Evolutionary conservation across 2,329 filamentous ascomycete genomes (phyloP), one percentile per base, ranked within the genome.

Genomic region (Nannizziopsis barbatae): DNA sequence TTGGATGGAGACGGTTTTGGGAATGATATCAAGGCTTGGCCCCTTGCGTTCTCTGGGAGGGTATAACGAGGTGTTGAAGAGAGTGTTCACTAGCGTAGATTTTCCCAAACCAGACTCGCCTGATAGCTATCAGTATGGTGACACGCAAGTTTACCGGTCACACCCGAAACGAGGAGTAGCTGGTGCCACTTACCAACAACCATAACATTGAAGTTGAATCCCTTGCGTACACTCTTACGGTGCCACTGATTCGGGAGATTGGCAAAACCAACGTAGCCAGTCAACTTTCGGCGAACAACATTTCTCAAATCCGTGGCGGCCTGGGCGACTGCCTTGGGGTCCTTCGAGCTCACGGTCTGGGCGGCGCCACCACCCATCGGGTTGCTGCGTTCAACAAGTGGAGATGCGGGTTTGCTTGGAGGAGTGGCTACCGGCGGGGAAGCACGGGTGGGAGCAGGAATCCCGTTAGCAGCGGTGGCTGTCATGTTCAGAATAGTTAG

Each of bases 161-260:
- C 38, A 27, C 36, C 33, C 30, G 10, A 37, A 43, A 9, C 22
- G 41, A 40, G 15, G 17, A 9, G 31, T 14, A 18, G 36, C n/a
- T 10, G 5, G 18, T 36, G 40, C 30, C 3, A 83, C 89, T 65
- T 77, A 96, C 92, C 92, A 72, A 98, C 92, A 71, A 98, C 92
- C 92, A 98, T 98, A 60, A 98, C 92, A 68, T 98, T 98, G 79
- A 98, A 98, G 80, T 96, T 98, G 80, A 98, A 98, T 54, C 92
- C 92, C 74, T 98, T 98, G 67, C 92, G 87, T 63, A 98, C 92
- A 80, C 89, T 95, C 84, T 98, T 98, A 71, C 92, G 90, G 77
- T 98, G 92, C 92, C 92, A 98, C 74, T 98, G 92, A 75, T 98
- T 98, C 56, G 92, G 92, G 66, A 98, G 73, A 70, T 98, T 98